A percentile compares a stretch with the other conserved stretches of the same genome.
Conservation (phyloP, 1,284 basidiomycete species). For the Naganishia albida region DNA sequence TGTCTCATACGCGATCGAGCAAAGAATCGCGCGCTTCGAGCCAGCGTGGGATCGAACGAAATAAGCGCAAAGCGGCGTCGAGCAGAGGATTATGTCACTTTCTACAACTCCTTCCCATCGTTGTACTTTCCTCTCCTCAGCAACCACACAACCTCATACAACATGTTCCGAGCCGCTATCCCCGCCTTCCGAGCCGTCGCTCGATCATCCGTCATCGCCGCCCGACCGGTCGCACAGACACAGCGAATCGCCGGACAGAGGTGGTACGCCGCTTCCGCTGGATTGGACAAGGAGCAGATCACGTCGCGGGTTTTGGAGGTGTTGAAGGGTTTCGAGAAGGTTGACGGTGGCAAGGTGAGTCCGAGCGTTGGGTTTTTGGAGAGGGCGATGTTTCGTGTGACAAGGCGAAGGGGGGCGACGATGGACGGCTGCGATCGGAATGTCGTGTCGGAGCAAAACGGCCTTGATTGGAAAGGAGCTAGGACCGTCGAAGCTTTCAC, state of each 20-base stretch:
- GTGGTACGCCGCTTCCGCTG: conserved; percentile 73
- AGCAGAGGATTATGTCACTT: not conserved
- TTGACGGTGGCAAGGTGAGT: conserved; percentile 77
- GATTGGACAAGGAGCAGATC: conserved; percentile 74
- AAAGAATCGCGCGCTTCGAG: conserved; percentile 7
- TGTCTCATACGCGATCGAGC: conserved; percentile 20
- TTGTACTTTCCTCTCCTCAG: not conserved
- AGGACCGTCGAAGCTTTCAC: too few relatives aligned
- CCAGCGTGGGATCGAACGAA: conserved; percentile 20
- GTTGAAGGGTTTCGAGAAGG: conserved; percentile 93
- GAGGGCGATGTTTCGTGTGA: not conserved
- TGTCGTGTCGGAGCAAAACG: not conserved
- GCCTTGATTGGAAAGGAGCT: too few relatives aligned
- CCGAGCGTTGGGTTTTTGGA: not conserved
- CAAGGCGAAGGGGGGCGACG: not conserved
- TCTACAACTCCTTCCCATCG: not conserved
- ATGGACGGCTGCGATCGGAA: not conserved
- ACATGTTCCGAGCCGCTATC: conserved; percentile 46
- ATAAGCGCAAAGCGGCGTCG: conserved; percentile 6
- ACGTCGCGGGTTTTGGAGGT: conserved; percentile 81
- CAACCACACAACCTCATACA: conserved; percentile 6
- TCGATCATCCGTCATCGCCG: conserved; percentile 31
- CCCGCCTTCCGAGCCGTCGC: conserved; percentile 40
- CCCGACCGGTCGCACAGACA: conserved; percentile 20
- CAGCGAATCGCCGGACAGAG: conserved; percentile 36